Evolutionary conservation across 345 rosid species (phyloP), one percentile per base, ranked within the genome.

Genomic region (Mallotus nudiflorus): DNA sequence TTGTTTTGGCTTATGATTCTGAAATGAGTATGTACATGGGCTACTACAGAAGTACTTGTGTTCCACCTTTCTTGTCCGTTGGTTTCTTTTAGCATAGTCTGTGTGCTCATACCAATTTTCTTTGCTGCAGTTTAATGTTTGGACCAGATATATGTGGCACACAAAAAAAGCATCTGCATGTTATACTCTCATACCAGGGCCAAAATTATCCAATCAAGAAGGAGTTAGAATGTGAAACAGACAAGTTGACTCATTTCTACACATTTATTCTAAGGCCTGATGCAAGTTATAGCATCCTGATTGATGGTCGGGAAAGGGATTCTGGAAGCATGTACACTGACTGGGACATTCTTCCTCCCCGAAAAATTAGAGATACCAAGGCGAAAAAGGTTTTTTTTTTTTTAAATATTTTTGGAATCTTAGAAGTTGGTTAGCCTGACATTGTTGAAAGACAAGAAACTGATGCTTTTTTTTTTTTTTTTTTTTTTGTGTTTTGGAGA

Each of bases 141-240:
- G 98, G 98, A 75, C 98, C 98, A 60, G 98, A 94, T 82, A 81
- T 94, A 60, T 94, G 98, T 46, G 97, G 98, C 56, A 72, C 95
- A 0, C 96, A 91, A 83, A 91, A 87, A 18, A 94, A 94, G 84
- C 88, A 91, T 85, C 89, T 94, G 72, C 97, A 94, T 77, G 77
- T 87, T 25, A 91, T 94, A 70, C 63, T 91, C 52, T 91, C 98
- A 28, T 94, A 94, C 72, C 97, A 94, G 55, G 98, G 98, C 42
- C 98, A 94, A 77, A 94, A 91, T 69, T 94, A 91, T 80, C 97
- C 96, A 4, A 83, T 88, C 13, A 91, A 87, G 59, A 94, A 91
- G 85, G 95, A 90, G 70, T 66, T 94, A 73, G 91, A 91, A 82
- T 94, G 98, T 69, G 97, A 91, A 82, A 90, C 96, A 6, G 97